Base-by-base conservation (phyloP, 1,284 basidiomycete genomes). In the Kwoniella shivajii region DNA sequence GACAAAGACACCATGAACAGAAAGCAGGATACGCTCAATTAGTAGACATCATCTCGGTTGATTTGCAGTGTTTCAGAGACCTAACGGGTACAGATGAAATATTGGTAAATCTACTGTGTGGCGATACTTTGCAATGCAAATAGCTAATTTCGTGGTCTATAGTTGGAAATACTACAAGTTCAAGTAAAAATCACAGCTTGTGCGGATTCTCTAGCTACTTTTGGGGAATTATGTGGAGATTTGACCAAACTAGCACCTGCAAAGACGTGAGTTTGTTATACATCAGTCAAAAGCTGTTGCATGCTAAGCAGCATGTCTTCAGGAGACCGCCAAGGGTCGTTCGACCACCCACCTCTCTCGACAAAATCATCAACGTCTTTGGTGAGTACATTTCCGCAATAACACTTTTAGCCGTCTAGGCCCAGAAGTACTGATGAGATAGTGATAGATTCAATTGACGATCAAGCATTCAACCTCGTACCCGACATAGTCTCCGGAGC, bases 371-470 rank as follows among this genome's bases (percentile, higher is more conserved):
- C 51, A 67, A 77, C 48, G 73, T 77, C 10, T 72, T 73, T 50
- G 66, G n/a, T n/a, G n/a, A n/a, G n/a, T n/a, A n/a, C n/a, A 61
- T 66, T 29, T 34, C 60, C 20, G 18, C 13, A 31, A 10, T 36
- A 20, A 43, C 20, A 53, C 18, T 20, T 16, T 29, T 14, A 14
- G 27, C 7, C 9, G 13, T 56, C 37, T 39, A 13, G 7, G n/a
- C n/a, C n/a, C n/a, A n/a, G n/a, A n/a, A n/a, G n/a, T n/a, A n/a
- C n/a, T n/a, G n/a, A n/a, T 68, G 89, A 89, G n/a, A n/a, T n/a
- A n/a, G n/a, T n/a, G n/a, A n/a, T n/a, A n/a, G n/a, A 84, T 51
- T 90, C 89, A 16, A 79, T 97, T 26, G 92, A 96, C 57, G 87
- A 94, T 55, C 75, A 88, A 34, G 90, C 92, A 0, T 97, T 96